Evolutionary conservation across 1,139 yeast species (phyloP), one percentile per base, ranked within the genome.

Genomic region (Lipomyces yarrowii): DNA sequence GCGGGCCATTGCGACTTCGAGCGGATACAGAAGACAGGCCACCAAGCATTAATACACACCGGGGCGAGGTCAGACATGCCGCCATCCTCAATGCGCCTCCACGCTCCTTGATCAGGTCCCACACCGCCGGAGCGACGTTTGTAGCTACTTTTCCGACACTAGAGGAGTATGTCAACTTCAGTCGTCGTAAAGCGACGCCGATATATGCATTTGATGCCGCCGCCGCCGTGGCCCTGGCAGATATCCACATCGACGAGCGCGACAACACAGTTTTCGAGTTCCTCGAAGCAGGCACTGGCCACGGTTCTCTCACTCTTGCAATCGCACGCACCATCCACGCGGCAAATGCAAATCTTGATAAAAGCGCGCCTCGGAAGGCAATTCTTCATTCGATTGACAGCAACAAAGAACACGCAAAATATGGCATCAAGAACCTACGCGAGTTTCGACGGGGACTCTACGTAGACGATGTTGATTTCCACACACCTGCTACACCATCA

Each of bases 221-320:
- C 0, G 78, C 82, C 1, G 81, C 83, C 32, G 84, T 81, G 1
- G 72, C 77, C 3, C 67, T 83, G 56, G 81, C 84, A 2, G 86
- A 83, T 71, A 69, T 83, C 1, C 83, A 81, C 64, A 73, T 80
- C 6, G 83, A 80, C 63, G 79, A 75, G 63, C 83, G 83, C 11
- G 60, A 59, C 3, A 61, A 64, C 0, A 67, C 76, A 1, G 81
- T 81, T 1, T 62, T 76, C 7, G 84, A 82, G 64, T 78, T 78
- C 64, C 72, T 83, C 37, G 86, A 83, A 69, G 84, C 85, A 0
- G 86, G 86, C 3, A 83, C 85, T 0, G 86, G 86, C 2, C 85
- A 82, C 72, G 86, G 86, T 0, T 82, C 85, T 1, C 71, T 83
- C 64, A 77, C 83, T 1, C 65, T 83, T 59, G 81, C 82, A 3